These are phyloP conservation scores for Mucor racemosus DNA, from an alignment of 371 early-diverging fungal genomes.

Conservation along the genomic window DNA sequence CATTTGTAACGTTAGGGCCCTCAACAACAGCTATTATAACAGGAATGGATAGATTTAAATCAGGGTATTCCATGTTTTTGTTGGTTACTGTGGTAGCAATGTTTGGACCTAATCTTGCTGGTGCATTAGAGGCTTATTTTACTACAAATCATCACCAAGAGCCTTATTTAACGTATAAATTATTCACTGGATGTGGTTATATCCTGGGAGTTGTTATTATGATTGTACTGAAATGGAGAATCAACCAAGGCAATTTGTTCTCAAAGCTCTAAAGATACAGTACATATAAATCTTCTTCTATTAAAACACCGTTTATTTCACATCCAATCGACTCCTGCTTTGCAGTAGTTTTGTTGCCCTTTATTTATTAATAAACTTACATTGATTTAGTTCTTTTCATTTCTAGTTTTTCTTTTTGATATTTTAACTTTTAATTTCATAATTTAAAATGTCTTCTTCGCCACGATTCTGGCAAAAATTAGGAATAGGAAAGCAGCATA, in stretches of 20 bases:
- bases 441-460: constrained; percentile 23
- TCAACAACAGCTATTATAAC: constrained; percentile 33
- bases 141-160: constrained; percentile 8
- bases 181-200: constrained; percentile 35
- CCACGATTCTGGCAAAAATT: constrained; percentile 50
- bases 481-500: constrained; percentile 38
- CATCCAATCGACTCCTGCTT: constrained; percentile 11
- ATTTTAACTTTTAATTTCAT: neutral
- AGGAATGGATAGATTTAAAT: constrained; percentile 27
- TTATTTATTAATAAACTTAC: neutral
- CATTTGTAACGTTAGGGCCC: constrained; percentile 35
- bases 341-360: neutral
- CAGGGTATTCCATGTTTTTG: constrained; percentile 31
- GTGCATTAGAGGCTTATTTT: constrained; percentile 18
- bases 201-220: constrained; percentile 27
- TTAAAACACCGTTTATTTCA: neutral
- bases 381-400: neutral
- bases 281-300: neutral
- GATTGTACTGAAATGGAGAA: constrained; percentile 29
- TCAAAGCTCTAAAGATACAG: constrained; percentile 14
- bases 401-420: neutral
- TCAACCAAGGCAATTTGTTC: neutral
- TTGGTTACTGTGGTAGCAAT: constrained; percentile 26
- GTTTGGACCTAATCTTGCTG: constrained; percentile 39
- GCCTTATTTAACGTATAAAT: constrained; percentile 28